phyloP scores from a whole-genome alignment of 768 basidiomycete species.

The Amanita molliuscula region DNA sequence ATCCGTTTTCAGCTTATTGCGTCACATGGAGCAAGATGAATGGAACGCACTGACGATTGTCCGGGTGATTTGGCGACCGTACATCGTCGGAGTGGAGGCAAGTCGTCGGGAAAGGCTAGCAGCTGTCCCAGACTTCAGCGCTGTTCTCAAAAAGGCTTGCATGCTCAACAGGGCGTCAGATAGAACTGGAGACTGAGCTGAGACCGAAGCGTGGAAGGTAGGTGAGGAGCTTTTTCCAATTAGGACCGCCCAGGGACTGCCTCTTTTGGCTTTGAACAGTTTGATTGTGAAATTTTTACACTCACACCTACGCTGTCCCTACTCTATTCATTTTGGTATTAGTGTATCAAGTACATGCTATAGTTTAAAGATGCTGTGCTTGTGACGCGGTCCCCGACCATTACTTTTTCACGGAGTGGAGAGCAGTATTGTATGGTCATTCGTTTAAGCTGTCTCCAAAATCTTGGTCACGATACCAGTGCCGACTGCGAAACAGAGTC shows the following conservation, averaged over 20 bases:
- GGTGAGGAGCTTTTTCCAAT: not conserved
- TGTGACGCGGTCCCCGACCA: not conserved
- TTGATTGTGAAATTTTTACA: not conserved
- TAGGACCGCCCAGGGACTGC: constrained; percentile 6
- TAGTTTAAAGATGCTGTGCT: not conserved
- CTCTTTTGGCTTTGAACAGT: constrained; percentile 9
- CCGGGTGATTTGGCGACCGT: constrained; percentile 24
- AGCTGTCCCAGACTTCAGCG: not conserved
- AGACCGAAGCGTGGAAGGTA: constrained; percentile 28
- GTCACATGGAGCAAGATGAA: not conserved
- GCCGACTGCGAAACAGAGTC: constrained; percentile 45
- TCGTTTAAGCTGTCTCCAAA: constrained; percentile 24
- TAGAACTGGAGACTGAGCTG: constrained; percentile 19
- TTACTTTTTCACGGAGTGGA: constrained; percentile 2
- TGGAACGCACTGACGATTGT: constrained; percentile 50
- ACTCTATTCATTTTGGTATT: not conserved
- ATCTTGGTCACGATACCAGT: constrained; percentile 93
- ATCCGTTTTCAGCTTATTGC: not conserved
- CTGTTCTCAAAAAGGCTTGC: constrained; percentile 1
- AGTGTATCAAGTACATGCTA: not conserved
- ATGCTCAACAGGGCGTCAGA: constrained; percentile 1
- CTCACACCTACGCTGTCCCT: not conserved
- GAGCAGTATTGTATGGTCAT: not conserved
- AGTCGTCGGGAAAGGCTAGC: not conserved
- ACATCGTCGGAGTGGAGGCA: not conserved